A percentile compares a stretch with the other conserved stretches of the same genome.
Evolutionary conservation across 352 stramenopile species (phyloP).

Genomic region (Phytophthora pisi): DNA sequence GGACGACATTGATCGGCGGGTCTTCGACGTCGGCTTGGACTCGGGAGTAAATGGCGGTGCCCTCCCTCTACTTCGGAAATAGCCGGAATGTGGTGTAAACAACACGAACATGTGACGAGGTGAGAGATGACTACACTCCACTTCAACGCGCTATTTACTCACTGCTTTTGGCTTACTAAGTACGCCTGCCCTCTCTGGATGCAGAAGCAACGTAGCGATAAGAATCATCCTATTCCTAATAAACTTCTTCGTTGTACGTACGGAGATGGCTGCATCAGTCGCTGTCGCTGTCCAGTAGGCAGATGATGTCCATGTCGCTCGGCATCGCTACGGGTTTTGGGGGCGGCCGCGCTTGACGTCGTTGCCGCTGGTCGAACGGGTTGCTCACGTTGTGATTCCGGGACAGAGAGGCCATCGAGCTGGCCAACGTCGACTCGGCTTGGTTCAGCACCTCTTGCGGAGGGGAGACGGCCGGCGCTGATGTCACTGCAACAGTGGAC

Average conservation of each 20-base stretch:
- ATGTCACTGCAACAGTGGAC: constrained; percentile 7
- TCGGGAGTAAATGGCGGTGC: constrained; percentile 11
- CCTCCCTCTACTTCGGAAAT: constrained; percentile 22
- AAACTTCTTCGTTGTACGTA: constrained; percentile 14
- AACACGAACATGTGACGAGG: constrained; percentile 6
- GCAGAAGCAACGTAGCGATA: constrained; percentile 12
- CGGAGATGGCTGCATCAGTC: constrained; percentile 40
- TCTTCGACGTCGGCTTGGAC: not conserved
- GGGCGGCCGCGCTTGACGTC: constrained; percentile 21
- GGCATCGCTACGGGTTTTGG: constrained; percentile 27
- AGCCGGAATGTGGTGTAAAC: not conserved
- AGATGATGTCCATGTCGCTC: constrained; percentile 72
- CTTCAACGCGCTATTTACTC: constrained; percentile 11
- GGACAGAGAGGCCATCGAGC: constrained; percentile 68
- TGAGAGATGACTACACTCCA: constrained; percentile 22
- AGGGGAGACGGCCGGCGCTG: constrained; percentile 22
- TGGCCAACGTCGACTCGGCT: constrained; percentile 56
- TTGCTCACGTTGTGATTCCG: constrained; percentile 64
- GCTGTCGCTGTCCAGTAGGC: constrained; percentile 80
- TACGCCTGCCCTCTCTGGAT: not conserved
- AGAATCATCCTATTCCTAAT: constrained; percentile 25
- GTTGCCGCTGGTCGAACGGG: constrained; percentile 49
- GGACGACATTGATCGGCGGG: constrained; percentile 66
- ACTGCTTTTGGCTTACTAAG: not conserved
- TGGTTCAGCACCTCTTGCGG: constrained; percentile 39